These are phyloP conservation scores for Lactuca saligna DNA, from an alignment of 129 eudicot species.

Conservation along the genomic window DNA sequence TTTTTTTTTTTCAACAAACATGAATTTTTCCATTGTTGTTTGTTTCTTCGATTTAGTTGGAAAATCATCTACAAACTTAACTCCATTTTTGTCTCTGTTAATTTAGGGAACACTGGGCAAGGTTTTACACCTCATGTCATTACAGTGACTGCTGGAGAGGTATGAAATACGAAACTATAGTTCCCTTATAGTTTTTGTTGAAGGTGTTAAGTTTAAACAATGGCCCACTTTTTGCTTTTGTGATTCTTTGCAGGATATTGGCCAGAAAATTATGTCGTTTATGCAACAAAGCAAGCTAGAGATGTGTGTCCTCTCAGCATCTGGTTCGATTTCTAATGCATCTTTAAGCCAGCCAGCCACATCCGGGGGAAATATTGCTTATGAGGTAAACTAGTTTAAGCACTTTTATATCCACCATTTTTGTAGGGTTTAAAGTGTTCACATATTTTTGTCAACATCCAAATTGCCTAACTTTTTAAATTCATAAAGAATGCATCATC, in stretches of 20 bases:
- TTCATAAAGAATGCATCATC: no score
- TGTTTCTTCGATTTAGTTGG: not conserved
- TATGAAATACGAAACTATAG: constrained; percentile 27
- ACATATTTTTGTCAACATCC: no score
- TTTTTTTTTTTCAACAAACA: not conserved
- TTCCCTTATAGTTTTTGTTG: not conserved
- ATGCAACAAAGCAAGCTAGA: constrained; percentile 76
- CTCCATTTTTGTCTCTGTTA: constrained; percentile 13
- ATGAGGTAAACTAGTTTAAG: constrained; percentile 48
- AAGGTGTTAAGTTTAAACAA: constrained; percentile 4
- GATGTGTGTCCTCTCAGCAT: constrained; percentile 78
- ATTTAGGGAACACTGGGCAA: constrained; percentile 62
- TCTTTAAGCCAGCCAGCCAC: constrained; percentile 74
- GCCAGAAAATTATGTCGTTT: constrained; percentile 66
- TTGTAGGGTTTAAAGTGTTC: no score
- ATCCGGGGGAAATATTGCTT: constrained; percentile 65
- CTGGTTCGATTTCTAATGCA: constrained; percentile 76
- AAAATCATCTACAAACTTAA: not conserved
- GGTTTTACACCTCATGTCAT: constrained; percentile 66
- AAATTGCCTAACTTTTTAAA: no score
- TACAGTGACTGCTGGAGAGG: constrained; percentile 75
- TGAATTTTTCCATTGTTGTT: not conserved
- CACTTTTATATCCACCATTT: not conserved
- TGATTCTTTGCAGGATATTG: constrained; percentile 46
- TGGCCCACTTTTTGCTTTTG: not conserved